Base-by-base conservation (phyloP, 2,329 filamentous ascomycete genomes). In the Aspergillus chevalieri region DNA sequence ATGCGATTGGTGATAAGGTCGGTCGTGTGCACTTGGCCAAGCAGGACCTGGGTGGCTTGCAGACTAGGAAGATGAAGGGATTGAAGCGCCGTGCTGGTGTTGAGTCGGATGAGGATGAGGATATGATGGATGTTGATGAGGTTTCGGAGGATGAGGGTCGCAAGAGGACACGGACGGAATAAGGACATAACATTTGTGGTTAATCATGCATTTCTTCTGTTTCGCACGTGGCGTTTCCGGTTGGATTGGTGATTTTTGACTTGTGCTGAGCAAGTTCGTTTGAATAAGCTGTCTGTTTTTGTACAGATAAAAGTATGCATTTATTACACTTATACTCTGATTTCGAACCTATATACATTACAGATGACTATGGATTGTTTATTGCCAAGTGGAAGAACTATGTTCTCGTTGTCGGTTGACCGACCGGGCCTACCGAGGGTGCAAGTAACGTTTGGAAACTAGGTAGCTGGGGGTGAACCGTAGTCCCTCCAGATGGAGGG, bases 51-150 rank as follows among this genome's bases (percentile, higher is more conserved):
- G 79, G 78, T 65, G 81, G 86, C 61, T 72, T 98, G 71, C 93
- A 98, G 78, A 94, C 91, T 47, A 85, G 93, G 66, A 98, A 98
- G 83, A 97, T 98, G 91, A 98, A 98, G 83, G 93, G 91, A 58
- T 72, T 98, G 59, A 98, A 97, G 82, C 80, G 93, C 57, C 83
- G 80, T 56, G 82, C 89, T 48, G 84, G 84, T 54, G 73, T 81
- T 21, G 77, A 79, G 46, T 75, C 74, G 46, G 78, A 78, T 39
- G 76, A 75, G 21, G 81, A 79, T 46, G 76, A 74, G 39, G 76
- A 78, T 46, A 77, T 72, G 50, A 75, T 74, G 58, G 73, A 76
- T 50, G 69, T 69, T 48, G 69, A 72, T 53, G 67, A 68, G 48
- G 47, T 67, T 21, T 66, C 63, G 46, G 62, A 68, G 47, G 66